Evolutionary conservation across 2,329 filamentous ascomycete species (phyloP), one percentile per base, ranked within the genome.

Genomic region (Coniella lustricola): DNA sequence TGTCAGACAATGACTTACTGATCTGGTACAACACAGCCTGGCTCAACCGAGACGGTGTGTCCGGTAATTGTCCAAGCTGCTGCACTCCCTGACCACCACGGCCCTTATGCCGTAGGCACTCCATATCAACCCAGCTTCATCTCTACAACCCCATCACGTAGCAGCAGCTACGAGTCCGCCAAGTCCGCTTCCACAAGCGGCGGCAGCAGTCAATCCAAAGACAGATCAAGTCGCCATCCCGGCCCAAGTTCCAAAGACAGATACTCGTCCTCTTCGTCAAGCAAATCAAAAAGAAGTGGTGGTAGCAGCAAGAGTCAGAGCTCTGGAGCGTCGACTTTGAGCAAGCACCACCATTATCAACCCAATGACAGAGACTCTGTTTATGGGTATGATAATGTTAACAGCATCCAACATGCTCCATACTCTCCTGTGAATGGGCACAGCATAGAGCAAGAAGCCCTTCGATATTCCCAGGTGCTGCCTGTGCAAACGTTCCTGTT

Each of bases 41-140:
- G 22, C 14, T 41, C 38, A 17, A 41, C 38, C 38, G 38, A 41
- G 38, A 18, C 17, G 38, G 38, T 41, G n/a, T 41, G 38, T 31
- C 38, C 38, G 29, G 38, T 41, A 20, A 31, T 41, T 41, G 38
- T 41, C n/a, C 38, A 41, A 16, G 38, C 38, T 9, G 38, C 38
- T 41, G 38, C 38, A 14, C 38, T 41, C 12, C 38, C 38, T 21
- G 38, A 41, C 17, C 38, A 41, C 4, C 38, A 41, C 38, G 38
- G 38, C 29, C 38, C 38, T 21, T 41, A 41, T n/a, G 38, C 38
- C 17, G 38, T 31, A 20, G n/a, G 29, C 4, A 13, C 14, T 25
- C 38, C 17, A 16, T 18, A 20, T 21, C 21, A 41, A 10, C n/a
- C 38, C 14, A 21, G 29, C 22, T 18, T 4, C 25, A 29, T 29